phyloP scores from a whole-genome alignment of 768 basidiomycete genomes.

The Harrya chromipes region DNA sequence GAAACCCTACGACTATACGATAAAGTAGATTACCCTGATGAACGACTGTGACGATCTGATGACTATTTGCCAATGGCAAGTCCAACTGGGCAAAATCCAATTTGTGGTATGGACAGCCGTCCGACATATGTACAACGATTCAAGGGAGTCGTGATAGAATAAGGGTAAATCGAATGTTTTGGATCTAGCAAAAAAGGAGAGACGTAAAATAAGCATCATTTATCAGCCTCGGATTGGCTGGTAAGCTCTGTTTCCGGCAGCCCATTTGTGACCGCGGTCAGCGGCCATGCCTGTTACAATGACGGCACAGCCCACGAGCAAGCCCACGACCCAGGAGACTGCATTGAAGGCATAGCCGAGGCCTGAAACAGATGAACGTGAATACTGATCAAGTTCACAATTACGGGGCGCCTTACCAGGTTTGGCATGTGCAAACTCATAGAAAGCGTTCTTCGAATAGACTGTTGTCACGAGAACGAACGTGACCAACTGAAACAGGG shows the following conservation, averaged over 20 bases:
- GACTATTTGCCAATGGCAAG: too few species aligned
- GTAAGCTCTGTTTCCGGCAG: constrained; percentile 73
- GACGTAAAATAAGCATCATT: not conserved
- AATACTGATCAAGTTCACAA: not conserved
- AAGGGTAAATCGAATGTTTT: not conserved
- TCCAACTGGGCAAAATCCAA: constrained; percentile 3
- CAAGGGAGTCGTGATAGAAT: not conserved
- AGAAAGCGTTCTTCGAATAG: constrained; percentile 44
- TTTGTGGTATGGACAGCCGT: constrained; percentile 5
- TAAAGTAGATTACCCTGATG: constrained; percentile 75
- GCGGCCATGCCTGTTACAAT: constrained; percentile 59
- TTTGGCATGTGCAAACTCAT: constrained; percentile 53
- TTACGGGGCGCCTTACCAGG: constrained; percentile 45
- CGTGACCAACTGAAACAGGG: constrained; percentile 55
- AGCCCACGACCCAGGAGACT: constrained; percentile 57
- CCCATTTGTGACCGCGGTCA: constrained; percentile 56
- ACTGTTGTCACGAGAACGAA: constrained; percentile 65
- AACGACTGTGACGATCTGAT: constrained; percentile 28
- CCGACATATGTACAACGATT: not conserved
- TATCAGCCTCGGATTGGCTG: constrained; percentile 30
- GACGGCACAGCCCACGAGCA: constrained; percentile 52
- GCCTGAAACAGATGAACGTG: constrained; percentile 45
- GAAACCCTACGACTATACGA: constrained; percentile 81
- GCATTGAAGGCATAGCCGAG: constrained; percentile 56
- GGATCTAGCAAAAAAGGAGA: not conserved